Evolutionary conservation across 1,284 basidiomycete genomes (phyloP), one percentile per base, ranked within the genome.

Genomic region (Papiliotrema terrestris): DNA sequence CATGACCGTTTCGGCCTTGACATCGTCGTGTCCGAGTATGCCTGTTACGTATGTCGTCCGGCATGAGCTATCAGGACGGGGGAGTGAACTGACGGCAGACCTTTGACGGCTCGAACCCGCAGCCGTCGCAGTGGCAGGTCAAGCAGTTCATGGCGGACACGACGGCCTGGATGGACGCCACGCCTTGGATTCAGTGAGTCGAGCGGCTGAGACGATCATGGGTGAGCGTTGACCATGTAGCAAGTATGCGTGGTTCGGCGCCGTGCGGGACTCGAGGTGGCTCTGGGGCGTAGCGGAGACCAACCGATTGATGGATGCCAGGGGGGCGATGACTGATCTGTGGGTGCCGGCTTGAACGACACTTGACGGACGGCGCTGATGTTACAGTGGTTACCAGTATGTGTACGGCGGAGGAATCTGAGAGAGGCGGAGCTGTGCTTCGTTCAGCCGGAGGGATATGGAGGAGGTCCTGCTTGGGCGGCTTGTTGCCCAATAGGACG

Each of bases 251-350:
- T 67, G 66, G 66, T 67, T 67, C 52, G 66, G 66, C 3, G 50
- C 60, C 5, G 58, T 51, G 2, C 35, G 57, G 13, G 55, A 65
- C 48, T 23, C 48, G 3, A 54, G 38, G 20, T 58, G 60, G 32
- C 57, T 73, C 11, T 63, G 66, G 44, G 68, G 65, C 20, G 68
- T 73, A 14, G 54, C 62, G 32, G 63, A 65, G 32, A 51, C 58
- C 17, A 73, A 73, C 57, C 50, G 69, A 11, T 57, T 73, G 41
- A 65, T 73, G 62, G 65, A 69, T 51, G 46, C 44, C 1, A 39
- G 39, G 17, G 69, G 69, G 3, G 51, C 58, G 17, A 20, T 71
- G 15, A 73, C 71, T 0, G 43, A 57, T 6, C 32, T 71, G 71
- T 73, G 41, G 55, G 68, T 66, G 5, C 4, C 15, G 23, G 8